Conservation (phyloP, 2,329 filamentous ascomycete genomes). For the Septoria linicola region DNA sequence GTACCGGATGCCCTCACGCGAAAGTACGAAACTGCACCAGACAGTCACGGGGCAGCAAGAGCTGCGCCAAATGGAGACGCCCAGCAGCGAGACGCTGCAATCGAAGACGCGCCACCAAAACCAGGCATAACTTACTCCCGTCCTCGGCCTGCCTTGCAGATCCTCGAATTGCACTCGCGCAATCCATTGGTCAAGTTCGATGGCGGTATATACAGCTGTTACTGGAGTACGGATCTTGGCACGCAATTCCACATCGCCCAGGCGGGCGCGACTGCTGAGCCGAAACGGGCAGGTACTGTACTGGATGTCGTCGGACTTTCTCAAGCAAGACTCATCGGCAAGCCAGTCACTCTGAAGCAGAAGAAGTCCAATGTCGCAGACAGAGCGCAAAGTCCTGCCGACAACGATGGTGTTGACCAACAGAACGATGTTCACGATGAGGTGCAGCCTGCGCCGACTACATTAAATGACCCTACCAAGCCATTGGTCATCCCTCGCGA, state of each 20-base stretch:
- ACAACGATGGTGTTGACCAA: constrained; percentile 4
- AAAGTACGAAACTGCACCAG: constrained; percentile 9
- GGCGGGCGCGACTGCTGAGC: constrained; percentile 43
- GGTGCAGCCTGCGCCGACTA: constrained; percentile 6
- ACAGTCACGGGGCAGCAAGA: neutral
- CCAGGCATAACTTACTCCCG: neutral
- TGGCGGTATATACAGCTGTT: constrained; percentile 72
- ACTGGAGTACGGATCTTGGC: constrained; percentile 80
- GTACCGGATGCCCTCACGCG: constrained; percentile 32
- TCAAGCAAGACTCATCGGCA: constrained; percentile 67
- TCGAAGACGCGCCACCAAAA: neutral
- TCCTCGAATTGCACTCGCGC: constrained; percentile 74
- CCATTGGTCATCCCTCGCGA: constrained; percentile 28
- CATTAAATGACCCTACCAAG: constrained; percentile 1
- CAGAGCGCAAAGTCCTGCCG: neutral
- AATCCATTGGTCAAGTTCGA: constrained; percentile 79
- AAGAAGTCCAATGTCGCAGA: constrained; percentile 13
- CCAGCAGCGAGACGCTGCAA: constrained; percentile 1
- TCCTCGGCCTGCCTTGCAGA: neutral
- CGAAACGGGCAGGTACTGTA: constrained; percentile 54
- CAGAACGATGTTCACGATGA: neutral
- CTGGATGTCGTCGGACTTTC: constrained; percentile 73
- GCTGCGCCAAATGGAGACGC: constrained; percentile 1
- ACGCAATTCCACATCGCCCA: constrained; percentile 65
- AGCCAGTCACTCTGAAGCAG: constrained; percentile 57